A percentile compares a stretch with the other conserved stretches of the same genome.
Conservation (phyloP, 1,284 basidiomycete species). For the Sparassis latifolia region DNA sequence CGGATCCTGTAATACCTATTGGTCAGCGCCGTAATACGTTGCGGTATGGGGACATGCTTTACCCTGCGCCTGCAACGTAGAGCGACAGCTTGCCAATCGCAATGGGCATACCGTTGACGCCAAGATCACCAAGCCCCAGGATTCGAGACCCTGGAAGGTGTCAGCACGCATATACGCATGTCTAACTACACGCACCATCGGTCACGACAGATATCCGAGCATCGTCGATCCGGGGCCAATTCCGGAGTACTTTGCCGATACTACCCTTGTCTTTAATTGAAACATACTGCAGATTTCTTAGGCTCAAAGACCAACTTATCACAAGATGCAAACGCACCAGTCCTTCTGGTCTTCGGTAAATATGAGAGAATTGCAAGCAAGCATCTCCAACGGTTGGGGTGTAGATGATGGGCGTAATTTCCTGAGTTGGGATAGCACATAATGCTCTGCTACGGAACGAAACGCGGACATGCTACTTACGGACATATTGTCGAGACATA, state of each 20-base stretch:
- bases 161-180: background rate
- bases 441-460: background rate
- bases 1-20: conserved; percentile 54
- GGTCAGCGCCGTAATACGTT: too few species aligned
- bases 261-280: conserved; percentile 84
- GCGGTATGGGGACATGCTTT: conserved; percentile 14
- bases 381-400: conserved; percentile 92
- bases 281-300: conserved; percentile 51
- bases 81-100: conserved; percentile 90
- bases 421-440: conserved; percentile 23
- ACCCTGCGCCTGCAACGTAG: conserved; percentile 87
- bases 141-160: conserved; percentile 68
- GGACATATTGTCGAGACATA: conserved; percentile 62
- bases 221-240: conserved; percentile 71
- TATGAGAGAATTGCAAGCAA: conserved; percentile 79
- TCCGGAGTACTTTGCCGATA: conserved; percentile 62
- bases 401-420: conserved; percentile 84
- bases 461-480: conserved; percentile 20
- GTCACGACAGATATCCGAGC: conserved; percentile 84
- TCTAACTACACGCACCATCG: conserved; percentile 51
- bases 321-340: conserved; percentile 39
- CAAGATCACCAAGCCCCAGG: conserved; percentile 88
- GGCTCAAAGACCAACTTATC: conserved; percentile 8
- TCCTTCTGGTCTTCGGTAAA: conserved; percentile 77
- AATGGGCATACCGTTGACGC: conserved; percentile 88